These are phyloP conservation scores for Lichina pygmaea DNA, from an alignment of 495 filamentous ascomycete species.

Conservation along the genomic window DNA sequence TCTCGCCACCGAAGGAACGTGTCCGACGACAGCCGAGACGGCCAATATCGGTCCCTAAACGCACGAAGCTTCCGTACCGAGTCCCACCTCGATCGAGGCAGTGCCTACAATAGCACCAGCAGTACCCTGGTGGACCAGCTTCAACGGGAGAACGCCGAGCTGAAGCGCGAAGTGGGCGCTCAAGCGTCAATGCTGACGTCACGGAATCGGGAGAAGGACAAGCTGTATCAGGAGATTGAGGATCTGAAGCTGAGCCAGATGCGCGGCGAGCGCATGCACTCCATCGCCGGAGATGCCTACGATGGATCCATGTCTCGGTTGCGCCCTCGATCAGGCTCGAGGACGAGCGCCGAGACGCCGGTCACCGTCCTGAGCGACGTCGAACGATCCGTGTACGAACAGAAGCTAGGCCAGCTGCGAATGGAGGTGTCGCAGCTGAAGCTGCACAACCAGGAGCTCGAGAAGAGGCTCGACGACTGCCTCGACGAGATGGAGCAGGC, in stretches of 20 bases:
- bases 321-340: conserved; percentile 42
- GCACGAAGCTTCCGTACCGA: conserved; percentile 25
- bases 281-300: conserved; percentile 62
- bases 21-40: conserved; percentile 25
- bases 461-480: conserved; percentile 42
- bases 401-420: conserved; percentile 52
- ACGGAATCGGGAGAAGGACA: conserved; percentile 78
- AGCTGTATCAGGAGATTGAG: conserved; percentile 89
- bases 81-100: conserved; percentile 31
- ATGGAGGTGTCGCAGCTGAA: conserved; percentile 67
- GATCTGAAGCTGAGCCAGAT: conserved; percentile 73
- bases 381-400: conserved; percentile 69
- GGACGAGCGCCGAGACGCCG: conserved; percentile 42
- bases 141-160: conserved; percentile 74
- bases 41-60: conserved; percentile 19
- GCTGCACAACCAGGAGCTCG: conserved; percentile 57
- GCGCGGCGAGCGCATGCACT: conserved; percentile 30
- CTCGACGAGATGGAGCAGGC: conserved; percentile 37
- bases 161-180: conserved; percentile 75
- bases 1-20: conserved; percentile 28
- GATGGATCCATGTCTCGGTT: conserved; percentile 78
- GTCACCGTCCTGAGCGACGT: conserved; percentile 44
- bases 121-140: conserved; percentile 59
- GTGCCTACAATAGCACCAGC: conserved; percentile 23
- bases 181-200: conserved; percentile 97